phyloP scores from a whole-genome alignment of 1,284 basidiomycete genomes.

The Athelia sp. region DNA sequence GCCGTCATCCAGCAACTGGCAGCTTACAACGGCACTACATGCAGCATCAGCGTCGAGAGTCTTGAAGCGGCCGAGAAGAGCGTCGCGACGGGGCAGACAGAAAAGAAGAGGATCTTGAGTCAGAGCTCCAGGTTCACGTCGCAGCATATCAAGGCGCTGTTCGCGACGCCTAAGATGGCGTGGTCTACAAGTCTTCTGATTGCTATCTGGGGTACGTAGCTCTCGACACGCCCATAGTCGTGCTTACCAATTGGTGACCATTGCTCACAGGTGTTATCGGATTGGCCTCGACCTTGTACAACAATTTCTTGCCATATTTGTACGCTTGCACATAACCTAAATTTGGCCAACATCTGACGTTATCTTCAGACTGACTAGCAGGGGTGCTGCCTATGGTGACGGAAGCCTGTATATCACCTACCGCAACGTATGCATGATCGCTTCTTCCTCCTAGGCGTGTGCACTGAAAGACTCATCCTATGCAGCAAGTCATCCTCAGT shows the following conservation, averaged over 20 bases:
- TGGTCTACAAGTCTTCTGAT: slow-evolving; percentile 54
- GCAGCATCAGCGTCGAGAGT: slow-evolving; percentile 34
- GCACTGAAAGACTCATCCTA: neutral
- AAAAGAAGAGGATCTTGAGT: slow-evolving; percentile 22
- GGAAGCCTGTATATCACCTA: slow-evolving; percentile 45
- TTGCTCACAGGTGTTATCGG: slow-evolving; percentile 44
- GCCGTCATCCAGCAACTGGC: slow-evolving; percentile 57
- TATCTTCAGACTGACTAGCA: slow-evolving; percentile 32
- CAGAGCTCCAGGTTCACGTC: slow-evolving; percentile 31
- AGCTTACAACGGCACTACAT: slow-evolving; percentile 45
- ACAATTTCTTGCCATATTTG: slow-evolving; percentile 51
- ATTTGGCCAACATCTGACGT: neutral
- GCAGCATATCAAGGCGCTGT: slow-evolving; percentile 47
- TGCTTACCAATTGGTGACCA: neutral
- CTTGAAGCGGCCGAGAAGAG: slow-evolving; percentile 25
- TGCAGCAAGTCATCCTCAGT: slow-evolving; percentile 53
- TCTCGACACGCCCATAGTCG: neutral
- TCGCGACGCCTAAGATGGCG: slow-evolving; percentile 50
- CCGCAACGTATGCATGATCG: slow-evolving; percentile 35
- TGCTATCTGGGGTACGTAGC: slow-evolving; percentile 42
- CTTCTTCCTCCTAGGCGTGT: neutral
- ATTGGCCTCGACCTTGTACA: slow-evolving; percentile 58
- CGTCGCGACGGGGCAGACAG: slow-evolving; percentile 6
- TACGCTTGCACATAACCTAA: slow-evolving; percentile 18
- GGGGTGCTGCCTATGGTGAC: slow-evolving; percentile 44